Conservation (phyloP, 1,284 basidiomycete species). For the Pascua guehoae region DNA sequence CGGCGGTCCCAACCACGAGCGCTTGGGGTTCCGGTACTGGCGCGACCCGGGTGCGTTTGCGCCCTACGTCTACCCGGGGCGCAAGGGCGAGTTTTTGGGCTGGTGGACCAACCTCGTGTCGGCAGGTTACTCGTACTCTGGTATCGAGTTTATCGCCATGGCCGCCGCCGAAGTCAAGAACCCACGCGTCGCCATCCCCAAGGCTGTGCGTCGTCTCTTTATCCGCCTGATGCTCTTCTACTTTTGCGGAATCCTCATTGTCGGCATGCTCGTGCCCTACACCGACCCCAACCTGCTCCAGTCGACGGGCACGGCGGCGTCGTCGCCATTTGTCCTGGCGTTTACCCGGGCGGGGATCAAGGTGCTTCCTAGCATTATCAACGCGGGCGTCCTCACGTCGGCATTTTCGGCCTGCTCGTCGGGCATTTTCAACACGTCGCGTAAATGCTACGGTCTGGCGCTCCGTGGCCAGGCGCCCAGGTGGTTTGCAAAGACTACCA, state of each 20-base stretch:
- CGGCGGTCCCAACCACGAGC: conserved; percentile 33
- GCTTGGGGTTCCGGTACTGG: conserved; percentile 56
- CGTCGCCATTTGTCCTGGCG: conserved; percentile 64
- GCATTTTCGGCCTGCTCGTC: conserved; percentile 83
- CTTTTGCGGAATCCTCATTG: conserved; percentile 55
- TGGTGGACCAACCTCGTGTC: conserved; percentile 32
- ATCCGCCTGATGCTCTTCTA: conserved; percentile 66
- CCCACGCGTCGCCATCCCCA: conserved; percentile 23
- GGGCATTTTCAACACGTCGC: conserved; percentile 74
- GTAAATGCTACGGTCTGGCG: conserved; percentile 74
- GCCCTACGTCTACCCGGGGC: conserved; percentile 1
- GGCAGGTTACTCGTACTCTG: conserved; percentile 29
- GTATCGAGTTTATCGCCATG: conserved; percentile 29
- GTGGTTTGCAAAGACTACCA: conserved; percentile 64
- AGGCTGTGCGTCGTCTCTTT: conserved; percentile 56
- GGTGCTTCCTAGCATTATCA: conserved; percentile 70
- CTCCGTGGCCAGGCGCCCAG: conserved; percentile 69
- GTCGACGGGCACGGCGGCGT: conserved; percentile 58
- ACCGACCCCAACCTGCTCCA: conserved; percentile 60
- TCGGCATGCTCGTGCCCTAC: conserved; percentile 69
- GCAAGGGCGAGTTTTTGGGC: conserved; percentile 30
- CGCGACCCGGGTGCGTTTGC: conserved; percentile 55
- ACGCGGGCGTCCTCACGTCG: conserved; percentile 75
- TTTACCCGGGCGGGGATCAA: conserved; percentile 66
- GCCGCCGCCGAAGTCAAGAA: conserved; percentile 30